Base-by-base conservation (phyloP, 2,329 filamentous ascomycete genomes). In the Stagonosporopsis chrysanthemi region DNA sequence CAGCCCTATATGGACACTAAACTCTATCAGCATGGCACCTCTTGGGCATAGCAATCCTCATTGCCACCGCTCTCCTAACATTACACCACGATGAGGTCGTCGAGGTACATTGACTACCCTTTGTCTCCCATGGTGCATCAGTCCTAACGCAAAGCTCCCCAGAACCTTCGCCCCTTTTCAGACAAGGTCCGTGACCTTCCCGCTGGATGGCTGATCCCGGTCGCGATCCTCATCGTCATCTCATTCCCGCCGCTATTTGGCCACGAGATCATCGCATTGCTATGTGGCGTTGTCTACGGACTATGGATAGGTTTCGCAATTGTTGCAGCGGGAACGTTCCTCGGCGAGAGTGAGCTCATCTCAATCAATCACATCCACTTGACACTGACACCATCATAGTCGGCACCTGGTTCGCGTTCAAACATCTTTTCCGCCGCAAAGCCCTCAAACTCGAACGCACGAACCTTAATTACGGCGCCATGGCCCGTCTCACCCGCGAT, bases 361-460 rank as follows among this genome's bases (percentile, higher is more conserved):
- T 23, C 8, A 15, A 3, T 2, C 1, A 15, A 12, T n/a, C 6
- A 26, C 12, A 22, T n/a, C 22, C 4, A 28, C n/a, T 17, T 8
- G 14, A 53, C 48, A 17, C 62, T 68, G 56, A 70, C 40, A 40
- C 36, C 23, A 19, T 11, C 22, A 26, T 36, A 74, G 71, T 75
- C 38, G 71, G 72, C 48, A 75, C 71, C 24, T 75, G 73, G 73
- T 74, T 70, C 50, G 71, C 70, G 8, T 75, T 75, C 63, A 74
- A 72, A 39, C 61, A 74, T 42, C 42, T 65, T 4, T 68, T 75
- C 47, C 68, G 73, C 14, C 55, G 63, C 40, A 69, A 67, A 53
- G 71, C 70, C n/a, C 24, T 62, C 5, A 72, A 72, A 24, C 64
- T 75, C 36, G 73, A 75, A 53, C 68, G 71, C 41, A 72, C 70